phyloP scores from a whole-genome alignment of 441 rosid species.

The Euphorbia corollata region DNA sequence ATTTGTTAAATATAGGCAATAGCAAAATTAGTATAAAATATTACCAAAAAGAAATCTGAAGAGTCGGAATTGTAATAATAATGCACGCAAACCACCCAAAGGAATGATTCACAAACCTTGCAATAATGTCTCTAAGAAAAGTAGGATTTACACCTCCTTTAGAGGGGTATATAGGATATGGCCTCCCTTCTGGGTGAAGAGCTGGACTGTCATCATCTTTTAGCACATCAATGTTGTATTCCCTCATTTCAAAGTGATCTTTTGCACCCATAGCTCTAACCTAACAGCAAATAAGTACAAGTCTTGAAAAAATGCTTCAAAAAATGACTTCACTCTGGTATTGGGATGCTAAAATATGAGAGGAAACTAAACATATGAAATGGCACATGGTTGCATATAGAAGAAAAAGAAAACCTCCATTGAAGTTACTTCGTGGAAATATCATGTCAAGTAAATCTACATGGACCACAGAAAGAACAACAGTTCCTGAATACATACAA shows the following conservation, averaged over 20 bases:
- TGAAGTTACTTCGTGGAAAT: background rate
- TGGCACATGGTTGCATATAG: background rate
- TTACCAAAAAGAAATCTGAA: background rate
- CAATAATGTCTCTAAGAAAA: constrained; percentile 57
- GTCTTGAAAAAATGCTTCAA: constrained; percentile 17
- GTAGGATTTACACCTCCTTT: constrained; percentile 76
- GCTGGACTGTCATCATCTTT: constrained; percentile 63
- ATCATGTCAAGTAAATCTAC: background rate
- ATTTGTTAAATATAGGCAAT: background rate
- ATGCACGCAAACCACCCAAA: constrained; percentile 7
- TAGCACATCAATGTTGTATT: constrained; percentile 71
- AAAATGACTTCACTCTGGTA: constrained; percentile 3
- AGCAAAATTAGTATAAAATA: background rate
- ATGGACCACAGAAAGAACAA: background rate
- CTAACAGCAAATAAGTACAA: constrained; percentile 26
- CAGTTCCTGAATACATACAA: background rate
- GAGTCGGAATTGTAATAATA: constrained; percentile 5
- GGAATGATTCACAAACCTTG: constrained; percentile 45
- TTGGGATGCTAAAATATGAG: background rate
- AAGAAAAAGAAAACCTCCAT: background rate
- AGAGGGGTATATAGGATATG: constrained; percentile 90
- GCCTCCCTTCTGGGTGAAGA: constrained; percentile 50
- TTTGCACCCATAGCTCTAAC: constrained; percentile 47
- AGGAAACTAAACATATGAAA: constrained; percentile 5
- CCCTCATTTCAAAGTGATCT: constrained; percentile 88